Conservation (phyloP, 1,284 basidiomycete genomes). For the Tilletia indica region DNA sequence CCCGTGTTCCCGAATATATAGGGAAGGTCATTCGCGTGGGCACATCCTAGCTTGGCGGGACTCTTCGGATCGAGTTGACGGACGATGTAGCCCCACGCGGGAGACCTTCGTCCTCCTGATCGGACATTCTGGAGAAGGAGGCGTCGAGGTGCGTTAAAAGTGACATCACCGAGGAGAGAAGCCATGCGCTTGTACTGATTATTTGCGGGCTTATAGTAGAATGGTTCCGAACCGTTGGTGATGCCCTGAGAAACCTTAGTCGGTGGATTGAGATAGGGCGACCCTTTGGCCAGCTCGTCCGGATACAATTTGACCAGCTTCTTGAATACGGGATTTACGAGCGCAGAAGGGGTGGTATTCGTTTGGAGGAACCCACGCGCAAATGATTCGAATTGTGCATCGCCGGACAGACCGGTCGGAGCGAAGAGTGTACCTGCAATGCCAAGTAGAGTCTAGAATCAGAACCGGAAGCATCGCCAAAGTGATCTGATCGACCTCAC, state of each 20-base stretch:
- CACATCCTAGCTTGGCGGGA: neutral
- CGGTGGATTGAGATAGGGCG: conserved; percentile 30
- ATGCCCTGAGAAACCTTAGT: conserved; percentile 20
- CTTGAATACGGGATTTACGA: conserved; percentile 26
- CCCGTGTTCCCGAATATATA: neutral
- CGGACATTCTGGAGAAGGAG: neutral
- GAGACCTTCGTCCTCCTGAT: neutral
- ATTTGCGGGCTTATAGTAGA: neutral
- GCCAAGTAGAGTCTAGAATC: neutral
- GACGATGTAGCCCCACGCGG: conserved; percentile 3
- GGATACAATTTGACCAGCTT: conserved; percentile 28
- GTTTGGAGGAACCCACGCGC: conserved; percentile 27
- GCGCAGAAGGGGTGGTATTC: conserved; percentile 22
- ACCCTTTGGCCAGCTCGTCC: conserved; percentile 25
- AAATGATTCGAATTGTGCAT: conserved; percentile 26
- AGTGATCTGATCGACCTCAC: conserved; percentile 27
- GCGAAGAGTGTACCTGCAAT: neutral
- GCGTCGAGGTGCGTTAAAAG: neutral
- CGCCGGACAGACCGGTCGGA: conserved; percentile 4
- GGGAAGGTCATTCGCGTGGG: neutral
- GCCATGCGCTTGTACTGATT: conserved; percentile 7
- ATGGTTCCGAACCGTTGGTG: conserved; percentile 6
- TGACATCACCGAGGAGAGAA: neutral
- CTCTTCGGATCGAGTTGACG: neutral
- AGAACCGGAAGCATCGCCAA: conserved; percentile 18